Percentiles rank a stretch among this genome's conserved stretches.
These are phyloP conservation scores for Protostelium mycophagum DNA, from an alignment of 78 protist species.

Conservation along the genomic window DNA sequence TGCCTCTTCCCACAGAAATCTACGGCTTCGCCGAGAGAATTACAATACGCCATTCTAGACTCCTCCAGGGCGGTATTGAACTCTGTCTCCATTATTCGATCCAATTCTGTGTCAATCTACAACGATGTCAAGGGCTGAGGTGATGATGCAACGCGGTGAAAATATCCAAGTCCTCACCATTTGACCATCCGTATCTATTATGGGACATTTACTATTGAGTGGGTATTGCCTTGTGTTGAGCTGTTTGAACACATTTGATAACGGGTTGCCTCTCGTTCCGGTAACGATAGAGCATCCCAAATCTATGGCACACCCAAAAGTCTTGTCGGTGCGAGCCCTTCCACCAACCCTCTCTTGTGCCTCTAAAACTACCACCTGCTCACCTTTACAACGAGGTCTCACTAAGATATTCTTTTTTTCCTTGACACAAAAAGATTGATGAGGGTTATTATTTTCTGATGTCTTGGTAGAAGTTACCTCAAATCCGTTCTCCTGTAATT, in stretches of 20 bases:
- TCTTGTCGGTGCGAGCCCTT: constrained; percentile 5
- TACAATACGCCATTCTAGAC: background rate
- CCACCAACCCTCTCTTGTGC: constrained; percentile 14
- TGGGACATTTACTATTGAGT: constrained; percentile 10
- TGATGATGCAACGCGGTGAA: too few relatives aligned
- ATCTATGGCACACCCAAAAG: background rate
- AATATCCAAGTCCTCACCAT: too few relatives aligned
- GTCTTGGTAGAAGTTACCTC: too few relatives aligned
- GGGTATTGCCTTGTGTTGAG: background rate
- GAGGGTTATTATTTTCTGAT: too few relatives aligned
- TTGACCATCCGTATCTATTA: constrained; percentile 1
- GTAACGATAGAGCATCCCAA: constrained; percentile 36
- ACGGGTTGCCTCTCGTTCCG: constrained; percentile 50
- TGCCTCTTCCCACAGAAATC: too few relatives aligned
- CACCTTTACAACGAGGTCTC: too few relatives aligned
- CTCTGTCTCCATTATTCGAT: background rate
- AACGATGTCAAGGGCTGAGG: too few relatives aligned
- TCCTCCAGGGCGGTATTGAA: constrained; percentile 10
- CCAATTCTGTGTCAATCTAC: too few relatives aligned
- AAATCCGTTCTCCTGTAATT: background rate
- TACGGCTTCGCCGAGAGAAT: background rate
- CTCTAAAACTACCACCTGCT: constrained; percentile 6
- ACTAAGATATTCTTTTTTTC: too few relatives aligned
- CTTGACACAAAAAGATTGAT: too few relatives aligned
- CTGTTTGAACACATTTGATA: constrained; percentile 15